Evolutionary conservation across 2,329 filamentous ascomycete species (phyloP).

Genomic region (Ilyonectria destructans): DNA sequence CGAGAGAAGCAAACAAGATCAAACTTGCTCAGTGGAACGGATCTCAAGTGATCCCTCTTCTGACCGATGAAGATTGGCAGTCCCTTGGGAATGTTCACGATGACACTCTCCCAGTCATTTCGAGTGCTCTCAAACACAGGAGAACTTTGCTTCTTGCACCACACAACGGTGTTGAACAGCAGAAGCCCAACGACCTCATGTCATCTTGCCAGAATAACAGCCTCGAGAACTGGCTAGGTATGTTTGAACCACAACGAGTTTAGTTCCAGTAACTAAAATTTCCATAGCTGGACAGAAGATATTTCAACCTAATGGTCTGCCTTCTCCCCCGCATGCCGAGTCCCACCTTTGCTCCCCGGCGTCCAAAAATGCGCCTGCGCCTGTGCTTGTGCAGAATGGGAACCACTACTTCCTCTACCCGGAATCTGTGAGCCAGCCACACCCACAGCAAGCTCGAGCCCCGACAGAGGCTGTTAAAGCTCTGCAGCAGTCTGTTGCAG

Average conservation of each 20-base stretch:
- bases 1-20: conserved; percentile 47
- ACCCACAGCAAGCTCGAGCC: neutral
- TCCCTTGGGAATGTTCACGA: conserved; percentile 51
- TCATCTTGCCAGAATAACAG: conserved; percentile 46
- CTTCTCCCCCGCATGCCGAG: conserved; percentile 44
- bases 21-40: conserved; percentile 54
- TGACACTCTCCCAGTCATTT: conserved; percentile 51
- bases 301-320: conserved; percentile 50
- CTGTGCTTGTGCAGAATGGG: conserved; percentile 40
- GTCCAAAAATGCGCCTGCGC: conserved; percentile 37
- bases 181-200: conserved; percentile 47
- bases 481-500: conserved; percentile 50
- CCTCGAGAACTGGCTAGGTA: conserved; percentile 59
- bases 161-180: conserved; percentile 15
- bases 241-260: conserved; percentile 13
- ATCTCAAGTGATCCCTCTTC: conserved; percentile 47
- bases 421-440: neutral
- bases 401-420: conserved; percentile 48
- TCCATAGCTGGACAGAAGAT: conserved; percentile 50
- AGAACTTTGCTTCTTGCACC: conserved; percentile 48
- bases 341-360: conserved; percentile 43
- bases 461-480: conserved; percentile 47
- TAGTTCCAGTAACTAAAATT: conserved; percentile 32
- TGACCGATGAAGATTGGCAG: conserved; percentile 49
- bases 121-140: conserved; percentile 54